A percentile compares a stretch with the other conserved stretches of the same genome.
These are phyloP conservation scores for Candida ipomoeae DNA, from an alignment of 805 yeast genomes.

Conservation along the genomic window DNA sequence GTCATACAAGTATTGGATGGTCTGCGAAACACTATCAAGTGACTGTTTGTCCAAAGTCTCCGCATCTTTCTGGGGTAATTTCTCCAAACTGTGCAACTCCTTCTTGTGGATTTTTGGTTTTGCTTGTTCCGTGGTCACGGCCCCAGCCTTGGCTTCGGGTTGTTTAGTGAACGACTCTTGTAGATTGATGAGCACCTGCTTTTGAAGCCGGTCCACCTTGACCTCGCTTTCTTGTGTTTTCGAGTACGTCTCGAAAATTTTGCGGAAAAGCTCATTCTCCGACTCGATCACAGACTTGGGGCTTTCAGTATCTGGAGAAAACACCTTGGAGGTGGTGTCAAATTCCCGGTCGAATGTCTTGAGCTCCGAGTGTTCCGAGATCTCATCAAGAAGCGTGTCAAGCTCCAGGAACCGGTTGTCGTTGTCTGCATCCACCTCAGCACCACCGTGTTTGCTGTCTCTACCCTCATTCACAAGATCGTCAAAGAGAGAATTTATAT, in stretches of 20 bases:
- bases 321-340: background rate
- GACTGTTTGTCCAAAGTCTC: background rate
- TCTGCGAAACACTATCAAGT: constrained; percentile 13
- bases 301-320: background rate
- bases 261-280: constrained; percentile 15
- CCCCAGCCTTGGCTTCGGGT: background rate
- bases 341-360: background rate
- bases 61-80: background rate
- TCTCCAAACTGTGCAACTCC: background rate
- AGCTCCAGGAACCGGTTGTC: background rate
- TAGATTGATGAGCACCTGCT: constrained; percentile 13
- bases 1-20: constrained; percentile 19
- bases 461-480: background rate
- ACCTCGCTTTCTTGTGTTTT: constrained; percentile 3
- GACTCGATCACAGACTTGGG: constrained; percentile 7
- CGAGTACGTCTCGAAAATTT: constrained; percentile 16
- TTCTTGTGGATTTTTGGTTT: background rate
- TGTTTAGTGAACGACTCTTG: constrained; percentile 13
- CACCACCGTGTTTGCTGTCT: background rate
- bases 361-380: background rate
- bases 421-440: background rate
- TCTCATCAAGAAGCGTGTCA: background rate
- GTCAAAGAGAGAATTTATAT: constrained; percentile 1
- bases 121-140: background rate
- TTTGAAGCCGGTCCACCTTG: constrained; percentile 6